These are phyloP conservation scores for Candida sphagnicola DNA, from an alignment of 805 yeast genomes.

Conservation along the genomic window DNA sequence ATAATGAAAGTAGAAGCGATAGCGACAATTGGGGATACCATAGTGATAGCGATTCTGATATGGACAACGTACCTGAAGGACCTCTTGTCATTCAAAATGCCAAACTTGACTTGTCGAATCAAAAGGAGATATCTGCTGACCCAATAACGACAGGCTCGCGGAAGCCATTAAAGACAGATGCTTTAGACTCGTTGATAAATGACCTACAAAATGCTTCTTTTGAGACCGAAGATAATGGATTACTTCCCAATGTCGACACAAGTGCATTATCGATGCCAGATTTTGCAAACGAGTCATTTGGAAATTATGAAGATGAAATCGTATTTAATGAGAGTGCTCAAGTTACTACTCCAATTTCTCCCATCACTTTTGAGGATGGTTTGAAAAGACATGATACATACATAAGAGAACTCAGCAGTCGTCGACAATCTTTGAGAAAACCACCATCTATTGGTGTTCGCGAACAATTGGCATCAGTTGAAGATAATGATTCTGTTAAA, in stretches of 20 bases:
- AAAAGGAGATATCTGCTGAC: background rate
- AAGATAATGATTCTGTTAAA: slow-evolving; percentile 4
- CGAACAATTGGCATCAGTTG: slow-evolving; percentile 1
- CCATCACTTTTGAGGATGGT: slow-evolving; percentile 18
- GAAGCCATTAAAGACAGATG: slow-evolving; percentile 14
- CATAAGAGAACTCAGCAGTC: slow-evolving; percentile 19
- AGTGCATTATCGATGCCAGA: slow-evolving; percentile 24
- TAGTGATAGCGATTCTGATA: slow-evolving; percentile 12
- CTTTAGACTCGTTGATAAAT: slow-evolving; percentile 34
- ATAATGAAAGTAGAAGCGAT: slow-evolving; percentile 7
- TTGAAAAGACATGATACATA: slow-evolving; percentile 20
- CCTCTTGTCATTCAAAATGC: background rate
- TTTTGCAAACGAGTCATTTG: slow-evolving; percentile 18
- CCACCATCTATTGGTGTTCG: slow-evolving; percentile 27
- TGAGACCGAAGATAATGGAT: slow-evolving; percentile 6
- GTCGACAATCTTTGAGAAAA: slow-evolving; percentile 31
- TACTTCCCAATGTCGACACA: slow-evolving; percentile 15
- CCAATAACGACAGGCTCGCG: background rate
- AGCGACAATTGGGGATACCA: slow-evolving; percentile 27
- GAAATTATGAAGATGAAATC: slow-evolving; percentile 9
- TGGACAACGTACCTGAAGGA: background rate
- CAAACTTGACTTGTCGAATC: background rate
- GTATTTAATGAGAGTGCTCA: slow-evolving; percentile 3
- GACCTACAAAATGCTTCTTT: slow-evolving; percentile 26
- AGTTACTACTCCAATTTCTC: slow-evolving; percentile 20